Base-by-base conservation (phyloP, 1,284 basidiomycete species). In the Stereum hirsutum region DNA sequence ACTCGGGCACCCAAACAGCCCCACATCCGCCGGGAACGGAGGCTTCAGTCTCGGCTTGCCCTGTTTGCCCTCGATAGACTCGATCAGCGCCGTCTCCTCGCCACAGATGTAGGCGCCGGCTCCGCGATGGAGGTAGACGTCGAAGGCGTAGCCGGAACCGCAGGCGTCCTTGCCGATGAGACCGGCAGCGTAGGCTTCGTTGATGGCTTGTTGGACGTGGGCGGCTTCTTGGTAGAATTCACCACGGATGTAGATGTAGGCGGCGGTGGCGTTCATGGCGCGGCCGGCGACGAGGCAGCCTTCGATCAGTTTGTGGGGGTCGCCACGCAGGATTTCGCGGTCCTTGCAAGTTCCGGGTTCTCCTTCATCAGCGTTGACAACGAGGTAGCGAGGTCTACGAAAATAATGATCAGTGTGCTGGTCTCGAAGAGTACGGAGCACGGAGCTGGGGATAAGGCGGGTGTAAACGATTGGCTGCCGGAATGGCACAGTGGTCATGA, bases 291-390 rank as follows among this genome's bases (percentile, higher is more conserved):
- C 87, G 41, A 99, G 79, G 64, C 96, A 99, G 25, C 95, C 95
- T 65, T 99, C 96, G 55, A 99, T 75, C 46, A 99, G 85, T 63
- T 98, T 99, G 73, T 98, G 95, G 2, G 95, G 95, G 65, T 98
- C 95, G 26, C 94, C 94, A 46, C 96, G 89, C 61, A 98, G 75
- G 58, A 98, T 98, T 67, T 99, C 95, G 39, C 95, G 86, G 65
- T 98, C 95, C 68, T 98, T 99, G 78, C 95, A 98, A 2, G 96
- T 99, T 25, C 95, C 95, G 1, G 95, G 96, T 66, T 99, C 95
- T 48, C 95, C 95, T 68, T 99, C 95, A 59, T 98, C 95, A 33
- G 95, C 95, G 63, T 99, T 98, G 59, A 99, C 89, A 48, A 98
- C 95, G 14, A 98, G 80, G 62, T 98, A 98, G 36, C 95, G 83